phyloP scores from a whole-genome alignment of 805 yeast genomes.

The Jamesozyma spencerorum region DNA sequence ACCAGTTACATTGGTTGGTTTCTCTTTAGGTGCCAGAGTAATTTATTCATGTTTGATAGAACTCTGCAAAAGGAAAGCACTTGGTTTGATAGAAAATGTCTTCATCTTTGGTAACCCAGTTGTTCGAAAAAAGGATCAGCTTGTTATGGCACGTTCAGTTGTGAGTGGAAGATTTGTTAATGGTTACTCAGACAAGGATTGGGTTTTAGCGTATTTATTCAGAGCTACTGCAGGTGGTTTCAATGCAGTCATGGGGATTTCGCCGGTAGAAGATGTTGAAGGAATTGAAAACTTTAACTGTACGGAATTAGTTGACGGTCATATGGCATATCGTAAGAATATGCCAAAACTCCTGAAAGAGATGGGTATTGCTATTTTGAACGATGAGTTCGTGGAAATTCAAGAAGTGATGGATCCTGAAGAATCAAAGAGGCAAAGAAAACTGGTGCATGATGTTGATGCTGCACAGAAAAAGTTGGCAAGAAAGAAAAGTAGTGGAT shows the following conservation, averaged over 20 bases:
- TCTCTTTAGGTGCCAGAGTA: conserved; percentile 86
- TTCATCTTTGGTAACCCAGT: conserved; percentile 82
- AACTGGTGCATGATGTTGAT: conserved; percentile 75
- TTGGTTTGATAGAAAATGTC: conserved; percentile 83
- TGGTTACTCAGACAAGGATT: conserved; percentile 86
- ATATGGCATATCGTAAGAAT: conserved; percentile 92
- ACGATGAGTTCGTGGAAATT: conserved; percentile 89
- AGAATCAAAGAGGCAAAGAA: conserved; percentile 70
- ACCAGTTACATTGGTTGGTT: conserved; percentile 88
- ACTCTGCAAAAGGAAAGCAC: conserved; percentile 75
- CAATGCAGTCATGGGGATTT: conserved; percentile 81
- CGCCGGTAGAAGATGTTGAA: conserved; percentile 54
- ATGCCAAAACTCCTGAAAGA: conserved; percentile 71
- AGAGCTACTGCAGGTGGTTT: conserved; percentile 94
- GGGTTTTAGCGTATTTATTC: conserved; percentile 92
- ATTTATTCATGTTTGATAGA: conserved; percentile 84
- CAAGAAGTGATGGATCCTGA: conserved; percentile 88
- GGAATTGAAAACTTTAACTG: conserved; percentile 82
- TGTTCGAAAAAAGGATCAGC: conserved; percentile 67
- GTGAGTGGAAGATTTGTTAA: conserved; percentile 86
- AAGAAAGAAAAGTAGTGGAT: conserved; percentile 32
- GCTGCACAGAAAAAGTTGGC: conserved; percentile 62
- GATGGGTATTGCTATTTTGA: conserved; percentile 70
- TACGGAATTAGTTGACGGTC: conserved; percentile 82
- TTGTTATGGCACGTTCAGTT: conserved; percentile 69